Percentiles rank a stretch among this genome's conserved stretches.
Evolutionary conservation across 441 rosid species (phyloP).

Genomic region (Erysimum cheiri): DNA sequence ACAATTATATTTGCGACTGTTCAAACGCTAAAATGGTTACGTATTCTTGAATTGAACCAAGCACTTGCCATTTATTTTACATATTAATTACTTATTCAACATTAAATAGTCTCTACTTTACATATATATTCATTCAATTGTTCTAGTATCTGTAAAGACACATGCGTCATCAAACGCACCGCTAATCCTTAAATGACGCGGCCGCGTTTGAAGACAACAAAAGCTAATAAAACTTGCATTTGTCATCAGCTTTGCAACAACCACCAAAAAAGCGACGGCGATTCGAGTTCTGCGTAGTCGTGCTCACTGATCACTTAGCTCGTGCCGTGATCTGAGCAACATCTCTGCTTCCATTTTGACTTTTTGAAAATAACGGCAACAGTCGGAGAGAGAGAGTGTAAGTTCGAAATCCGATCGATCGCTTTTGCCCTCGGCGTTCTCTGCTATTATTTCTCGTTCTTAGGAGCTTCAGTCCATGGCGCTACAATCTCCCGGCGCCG

Average conservation of each 20-base stretch:
- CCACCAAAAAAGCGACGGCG: constrained; percentile 28
- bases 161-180: constrained; percentile 39
- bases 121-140: background rate
- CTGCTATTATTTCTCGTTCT: background rate
- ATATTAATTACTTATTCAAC: constrained; percentile 10
- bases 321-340: constrained; percentile 1
- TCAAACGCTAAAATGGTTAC: constrained; percentile 27
- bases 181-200: constrained; percentile 31
- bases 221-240: constrained; percentile 18
- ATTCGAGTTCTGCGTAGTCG: constrained; percentile 26
- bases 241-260: constrained; percentile 20
- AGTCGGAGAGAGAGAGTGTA: constrained; percentile 23
- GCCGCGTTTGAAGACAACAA: constrained; percentile 16
- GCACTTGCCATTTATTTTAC: background rate
- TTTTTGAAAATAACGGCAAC: constrained; percentile 40
- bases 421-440: constrained; percentile 5
- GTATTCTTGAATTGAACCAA: constrained; percentile 5
- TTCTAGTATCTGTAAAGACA: constrained; percentile 2
- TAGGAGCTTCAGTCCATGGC: constrained; percentile 37
- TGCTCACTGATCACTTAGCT: constrained; percentile 29
- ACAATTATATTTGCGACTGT: background rate
- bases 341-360: constrained; percentile 25
- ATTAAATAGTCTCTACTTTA: too few relatives aligned
- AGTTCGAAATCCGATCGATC: constrained; percentile 37
- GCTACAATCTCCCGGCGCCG: constrained; percentile 42